Base-by-base conservation (phyloP, 352 stramenopile species). In the Phytophthora fragariaefolia region DNA sequence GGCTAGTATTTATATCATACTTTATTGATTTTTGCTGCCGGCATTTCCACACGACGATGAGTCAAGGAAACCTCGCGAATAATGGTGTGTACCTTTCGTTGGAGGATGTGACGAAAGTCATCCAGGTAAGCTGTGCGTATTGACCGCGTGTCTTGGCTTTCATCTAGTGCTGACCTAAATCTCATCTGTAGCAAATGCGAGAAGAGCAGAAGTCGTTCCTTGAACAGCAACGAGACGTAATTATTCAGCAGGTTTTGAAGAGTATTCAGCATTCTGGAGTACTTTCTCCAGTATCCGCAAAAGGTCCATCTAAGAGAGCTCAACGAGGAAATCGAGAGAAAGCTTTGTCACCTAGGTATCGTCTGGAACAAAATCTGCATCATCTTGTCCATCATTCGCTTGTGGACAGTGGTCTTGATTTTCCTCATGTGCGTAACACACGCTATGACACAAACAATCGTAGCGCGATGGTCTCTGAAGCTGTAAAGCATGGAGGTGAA, bases 221-320 rank as follows among this genome's bases (percentile, higher is more conserved):
- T 0, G 45, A 80, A 27, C 71, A 87, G 27, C 80, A 93, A 53
- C 72, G 82, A 51, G 71, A 82, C 40, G 66, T 58, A 0, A 90
- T 93, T 30, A 76, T 93, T 8, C 79, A 83, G 47, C 77, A 89
- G 62, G 82, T 93, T 10, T 61, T 93, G 52, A 40, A 78, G 27
- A 83, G 45, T 30, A 73, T 93, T n/a, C 67, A 71, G 26, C 69
- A 69, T 3, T 77, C 69, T 23, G 76, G 76, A 15, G 46, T 54
- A 13, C 17, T 69, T 49, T 10, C 24, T 26, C 30, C 20, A 0
- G 40, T 24, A 15, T 17, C n/a, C 13, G n/a, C 49, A 43, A 13
- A 22, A 12, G 18, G 17, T 13, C 28, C 18, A n/a, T 6, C 12
- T 30, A 60, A 38, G 13, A 55, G 18, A 17, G 30, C n/a, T 43